Base-by-base conservation (phyloP, 192 early-diverging fungal genomes). In the Coemansia sp. region DNA sequence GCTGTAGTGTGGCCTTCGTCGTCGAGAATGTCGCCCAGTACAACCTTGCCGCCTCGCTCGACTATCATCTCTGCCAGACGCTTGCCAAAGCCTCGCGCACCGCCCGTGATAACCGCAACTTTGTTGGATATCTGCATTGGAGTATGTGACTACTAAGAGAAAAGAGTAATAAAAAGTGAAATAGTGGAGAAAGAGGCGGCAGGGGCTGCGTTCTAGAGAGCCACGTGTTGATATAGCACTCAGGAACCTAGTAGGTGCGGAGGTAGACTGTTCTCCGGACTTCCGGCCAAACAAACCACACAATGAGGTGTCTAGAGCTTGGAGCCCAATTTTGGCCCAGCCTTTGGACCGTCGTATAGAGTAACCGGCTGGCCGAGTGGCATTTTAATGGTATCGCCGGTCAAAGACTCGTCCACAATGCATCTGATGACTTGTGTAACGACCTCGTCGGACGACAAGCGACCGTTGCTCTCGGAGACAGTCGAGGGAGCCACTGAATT, bases 101-200 rank as follows among this genome's bases (percentile, higher is more conserved):
- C 84, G 22, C 89, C 89, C 14, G 89, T 90, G 62, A 90, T 84
- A 53, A 90, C 76, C 0, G 84, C 87, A 27, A 88, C 82, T 39
- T 87, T 88, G 63, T 79, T 84, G 2, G 21, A n/a, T 44, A 79
- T 72, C 40, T 72, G 66, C 69, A 72, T 79, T 26, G n/a, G n/a
- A 33, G 14, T 38, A 18, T 37, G 24, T 27, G 2, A 15, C n/a
- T 33, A 27, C 29, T 32, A 35, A 29, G 27, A 46, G 22, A 27
- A 58, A 29, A 27, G n/a, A 41, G 40, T 15, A 35, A 50, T 33
- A 46, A 34, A 37, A 29, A 41, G 21, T 8, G 38, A 37, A 44
- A 21, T 14, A 55, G 32, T 34, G 35, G 17, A 67, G 37, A 11
- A 29, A 10, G 15, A 58, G 14, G 17, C 4, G 21, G 37, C 14